phyloP scores from a whole-genome alignment of 768 basidiomycete species.

The Calocybe cyanea region DNA sequence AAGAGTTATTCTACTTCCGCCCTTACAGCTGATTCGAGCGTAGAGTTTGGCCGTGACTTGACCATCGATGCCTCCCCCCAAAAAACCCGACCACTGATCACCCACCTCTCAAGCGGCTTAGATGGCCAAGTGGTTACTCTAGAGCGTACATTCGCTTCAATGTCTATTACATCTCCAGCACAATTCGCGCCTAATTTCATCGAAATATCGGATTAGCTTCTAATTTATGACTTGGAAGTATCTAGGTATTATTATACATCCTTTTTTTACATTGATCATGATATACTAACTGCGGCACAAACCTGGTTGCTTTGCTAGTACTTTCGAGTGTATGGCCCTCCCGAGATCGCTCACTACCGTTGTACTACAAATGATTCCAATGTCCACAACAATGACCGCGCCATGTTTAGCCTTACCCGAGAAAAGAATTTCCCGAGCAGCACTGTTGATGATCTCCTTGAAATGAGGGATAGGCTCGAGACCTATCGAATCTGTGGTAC shows the following conservation, averaged over 20 bases:
- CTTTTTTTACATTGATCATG: too few species aligned
- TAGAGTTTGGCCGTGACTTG: slow-evolving; percentile 23
- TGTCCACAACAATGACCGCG: slow-evolving; percentile 52
- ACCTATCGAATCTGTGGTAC: slow-evolving; percentile 24
- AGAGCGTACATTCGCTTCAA: slow-evolving; percentile 11
- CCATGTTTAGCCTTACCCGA: slow-evolving; percentile 27
- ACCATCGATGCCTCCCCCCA: slow-evolving; percentile 11
- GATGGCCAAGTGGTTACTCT: neutral
- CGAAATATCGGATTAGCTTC: slow-evolving; percentile 20
- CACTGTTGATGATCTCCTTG: slow-evolving; percentile 43
- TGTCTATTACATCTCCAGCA: slow-evolving; percentile 14
- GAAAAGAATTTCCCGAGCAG: slow-evolving; percentile 38
- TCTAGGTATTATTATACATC: neutral
- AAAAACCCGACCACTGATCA: neutral
- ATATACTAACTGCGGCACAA: neutral
- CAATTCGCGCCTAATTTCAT: slow-evolving; percentile 6
- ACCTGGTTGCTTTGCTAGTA: slow-evolving; percentile 1
- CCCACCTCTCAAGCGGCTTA: neutral
- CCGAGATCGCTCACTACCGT: slow-evolving; percentile 42
- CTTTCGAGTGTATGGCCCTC: slow-evolving; percentile 33
- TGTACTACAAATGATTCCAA: slow-evolving; percentile 61
- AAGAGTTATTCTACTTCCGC: slow-evolving; percentile 6
- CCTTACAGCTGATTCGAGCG: slow-evolving; percentile 14
- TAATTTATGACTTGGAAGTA: neutral
- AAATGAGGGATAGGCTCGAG: slow-evolving; percentile 63